These are phyloP conservation scores for Xylaria multiplex DNA, from an alignment of 2,329 filamentous ascomycete species.

Conservation along the genomic window DNA sequence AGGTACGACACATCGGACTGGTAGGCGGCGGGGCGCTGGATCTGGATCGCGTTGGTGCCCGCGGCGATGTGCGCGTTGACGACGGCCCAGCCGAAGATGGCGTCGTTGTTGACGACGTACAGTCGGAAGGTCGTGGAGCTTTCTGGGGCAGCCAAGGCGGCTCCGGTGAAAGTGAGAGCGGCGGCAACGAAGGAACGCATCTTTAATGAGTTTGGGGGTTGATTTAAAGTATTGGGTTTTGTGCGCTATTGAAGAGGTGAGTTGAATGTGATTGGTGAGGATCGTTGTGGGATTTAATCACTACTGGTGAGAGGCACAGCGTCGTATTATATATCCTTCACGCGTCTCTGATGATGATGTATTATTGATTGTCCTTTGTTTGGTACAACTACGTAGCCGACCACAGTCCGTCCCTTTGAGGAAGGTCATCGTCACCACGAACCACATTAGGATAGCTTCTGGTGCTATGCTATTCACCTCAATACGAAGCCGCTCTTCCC, in stretches of 20 bases:
- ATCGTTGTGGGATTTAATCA: neutral
- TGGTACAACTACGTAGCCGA: neutral
- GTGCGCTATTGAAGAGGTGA: neutral
- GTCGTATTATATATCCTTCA: constrained; percentile 9
- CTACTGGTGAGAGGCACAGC: neutral
- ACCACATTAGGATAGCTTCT: neutral
- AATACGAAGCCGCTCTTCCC: constrained; percentile 21
- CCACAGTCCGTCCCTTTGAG: neutral
- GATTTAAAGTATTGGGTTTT: neutral
- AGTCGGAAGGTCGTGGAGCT: constrained; percentile 37
- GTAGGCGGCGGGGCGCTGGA: constrained; percentile 41
- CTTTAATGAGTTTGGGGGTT: constrained; percentile 3
- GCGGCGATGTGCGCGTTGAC: constrained; percentile 39
- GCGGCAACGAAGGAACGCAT: constrained; percentile 36
- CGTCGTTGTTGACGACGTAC: constrained; percentile 22
- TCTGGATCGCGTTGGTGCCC: constrained; percentile 38
- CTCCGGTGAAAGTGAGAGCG: constrained; percentile 33
- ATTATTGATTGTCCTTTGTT: neutral
- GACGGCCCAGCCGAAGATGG: constrained; percentile 37
- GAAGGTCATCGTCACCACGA: neutral
- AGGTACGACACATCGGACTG: constrained; percentile 37
- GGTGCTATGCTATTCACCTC: neutral
- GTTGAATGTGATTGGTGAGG: neutral
- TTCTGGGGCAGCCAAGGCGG: constrained; percentile 31
- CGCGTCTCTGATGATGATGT: neutral